These are phyloP conservation scores for Trichoderma virens DNA, from an alignment of 495 filamentous ascomycete species.

Conservation along the genomic window DNA sequence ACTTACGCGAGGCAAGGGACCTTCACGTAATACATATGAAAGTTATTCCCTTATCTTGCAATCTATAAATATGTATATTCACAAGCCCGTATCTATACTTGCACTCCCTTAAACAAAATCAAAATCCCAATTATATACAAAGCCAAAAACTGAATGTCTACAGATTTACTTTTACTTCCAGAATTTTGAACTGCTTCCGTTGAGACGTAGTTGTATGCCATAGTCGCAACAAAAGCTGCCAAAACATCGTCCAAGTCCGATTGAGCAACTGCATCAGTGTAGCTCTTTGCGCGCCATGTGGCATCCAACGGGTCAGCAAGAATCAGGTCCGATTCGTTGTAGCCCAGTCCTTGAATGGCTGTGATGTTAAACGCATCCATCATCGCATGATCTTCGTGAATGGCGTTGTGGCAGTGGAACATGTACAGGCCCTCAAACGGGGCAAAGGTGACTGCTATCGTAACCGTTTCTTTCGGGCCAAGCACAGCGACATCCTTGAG, in stretches of 20 bases:
- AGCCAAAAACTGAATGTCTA: too few species aligned
- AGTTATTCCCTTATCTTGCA: too few species aligned
- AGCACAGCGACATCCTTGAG: slow-evolving; percentile 49
- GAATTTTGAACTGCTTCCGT: neutral
- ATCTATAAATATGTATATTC: too few species aligned
- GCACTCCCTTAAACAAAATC: too few species aligned
- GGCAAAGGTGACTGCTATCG: slow-evolving; percentile 40
- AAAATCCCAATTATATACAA: too few species aligned
- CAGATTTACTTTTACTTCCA: neutral
- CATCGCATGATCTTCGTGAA: slow-evolving; percentile 56
- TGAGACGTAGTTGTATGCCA: neutral
- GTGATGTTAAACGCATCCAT: slow-evolving; percentile 55
- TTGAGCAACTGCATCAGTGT: neutral
- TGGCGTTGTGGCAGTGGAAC: slow-evolving; percentile 51
- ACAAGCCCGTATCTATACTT: too few species aligned
- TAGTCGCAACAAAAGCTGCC: neutral
- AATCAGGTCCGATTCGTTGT: slow-evolving; percentile 23
- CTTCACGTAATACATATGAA: too few species aligned
- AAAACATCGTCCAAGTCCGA: neutral
- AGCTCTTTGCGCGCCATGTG: neutral
- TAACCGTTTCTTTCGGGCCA: slow-evolving; percentile 37
- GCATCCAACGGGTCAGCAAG: neutral
- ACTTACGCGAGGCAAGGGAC: too few species aligned
- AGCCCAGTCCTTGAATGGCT: slow-evolving; percentile 36
- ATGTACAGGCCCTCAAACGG: slow-evolving; percentile 50